Evolutionary conservation across 345 rosid species (phyloP), one percentile per base, ranked within the genome.

Genomic region (Excoecaria agallocha): DNA sequence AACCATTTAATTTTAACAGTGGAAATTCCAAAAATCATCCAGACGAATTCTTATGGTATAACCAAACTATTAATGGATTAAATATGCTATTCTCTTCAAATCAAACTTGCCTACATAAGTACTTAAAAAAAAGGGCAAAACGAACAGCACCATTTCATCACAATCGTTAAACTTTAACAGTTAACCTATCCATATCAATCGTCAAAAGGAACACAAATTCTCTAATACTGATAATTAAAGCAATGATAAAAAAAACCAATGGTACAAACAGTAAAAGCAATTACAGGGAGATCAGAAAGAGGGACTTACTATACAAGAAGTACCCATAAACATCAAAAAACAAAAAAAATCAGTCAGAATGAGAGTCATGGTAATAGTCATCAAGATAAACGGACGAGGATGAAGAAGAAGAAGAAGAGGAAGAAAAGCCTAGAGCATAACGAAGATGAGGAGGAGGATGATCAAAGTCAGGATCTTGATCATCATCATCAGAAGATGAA

Each of bases 301-400:
- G 30, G 30, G 30, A 15, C 22, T 49, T n/a, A 61, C n/a, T n/a
- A n/a, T n/a, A 61, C 38, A 62, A 70, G 74, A 30, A 61, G 65
- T 13, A 62, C 46, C 48, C 30, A 35, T 75, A 54, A 30, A 30
- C 30, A 30, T 30, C 30, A 30, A 59, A 70, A 2, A 8, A 20
- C 17, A n/a, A 39, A 74, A 59, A 58, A 45, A 72, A 62, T 87
- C 82, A 90, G 71, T 89, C 90, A 10, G 87, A 85, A 75, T 78
- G 82, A 8, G 84, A 70, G 64, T 82, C 75, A 51, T 68, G 79
- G 83, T 86, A 82, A 84, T 73, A 80, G 64, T 82, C 76, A 74
- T 78, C 85, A 62, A 79, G 77, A 22, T 73, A 79, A 55, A 76
- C 61, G 19, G 69, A 61, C 61, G 85, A 71, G n/a, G 86, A 78